Evolutionary conservation across 352 stramenopile species (phyloP).

Genomic region (Globisporangium cylindrosporum): DNA sequence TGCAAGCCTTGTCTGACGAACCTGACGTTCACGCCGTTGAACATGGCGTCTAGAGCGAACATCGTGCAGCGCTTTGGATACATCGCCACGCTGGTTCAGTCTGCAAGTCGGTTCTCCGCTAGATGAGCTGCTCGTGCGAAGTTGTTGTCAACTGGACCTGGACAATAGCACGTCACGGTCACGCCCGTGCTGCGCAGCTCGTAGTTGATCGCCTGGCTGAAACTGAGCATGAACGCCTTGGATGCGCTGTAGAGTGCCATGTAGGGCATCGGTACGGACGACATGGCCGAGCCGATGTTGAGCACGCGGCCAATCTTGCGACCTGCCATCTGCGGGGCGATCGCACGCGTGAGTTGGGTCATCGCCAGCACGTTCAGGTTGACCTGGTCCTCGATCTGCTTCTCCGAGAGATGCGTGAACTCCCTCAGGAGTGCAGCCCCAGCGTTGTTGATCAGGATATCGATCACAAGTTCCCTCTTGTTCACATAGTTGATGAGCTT

Average conservation of each 20-base stretch:
- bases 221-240: constrained; percentile 73
- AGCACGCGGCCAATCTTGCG: constrained; percentile 70
- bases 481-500: constrained; percentile 55
- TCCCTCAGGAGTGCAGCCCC: constrained; percentile 36
- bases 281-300: constrained; percentile 74
- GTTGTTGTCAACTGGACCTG: constrained; percentile 65
- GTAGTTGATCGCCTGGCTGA: constrained; percentile 79
- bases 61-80: constrained; percentile 40
- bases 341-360: constrained; percentile 52
- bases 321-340: constrained; percentile 74
- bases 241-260: constrained; percentile 77
- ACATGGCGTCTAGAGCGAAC: constrained; percentile 56
- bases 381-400: constrained; percentile 61
- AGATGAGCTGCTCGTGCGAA: constrained; percentile 44
- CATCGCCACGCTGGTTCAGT: constrained; percentile 29
- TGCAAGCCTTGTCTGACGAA: constrained; percentile 47
- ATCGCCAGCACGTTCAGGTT: constrained; percentile 65
- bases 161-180: constrained; percentile 74
- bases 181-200: constrained; percentile 59
- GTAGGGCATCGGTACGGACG: constrained; percentile 43
- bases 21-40: constrained; percentile 37
- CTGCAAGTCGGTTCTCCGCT: constrained; percentile 36
- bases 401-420: constrained; percentile 39
- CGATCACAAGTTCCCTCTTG: constrained; percentile 60
- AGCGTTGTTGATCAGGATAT: constrained; percentile 87